A percentile compares a stretch with the other conserved stretches of the same genome.
Conservation (phyloP, 2,329 filamentous ascomycete genomes). For the Ilyonectria sp. region DNA sequence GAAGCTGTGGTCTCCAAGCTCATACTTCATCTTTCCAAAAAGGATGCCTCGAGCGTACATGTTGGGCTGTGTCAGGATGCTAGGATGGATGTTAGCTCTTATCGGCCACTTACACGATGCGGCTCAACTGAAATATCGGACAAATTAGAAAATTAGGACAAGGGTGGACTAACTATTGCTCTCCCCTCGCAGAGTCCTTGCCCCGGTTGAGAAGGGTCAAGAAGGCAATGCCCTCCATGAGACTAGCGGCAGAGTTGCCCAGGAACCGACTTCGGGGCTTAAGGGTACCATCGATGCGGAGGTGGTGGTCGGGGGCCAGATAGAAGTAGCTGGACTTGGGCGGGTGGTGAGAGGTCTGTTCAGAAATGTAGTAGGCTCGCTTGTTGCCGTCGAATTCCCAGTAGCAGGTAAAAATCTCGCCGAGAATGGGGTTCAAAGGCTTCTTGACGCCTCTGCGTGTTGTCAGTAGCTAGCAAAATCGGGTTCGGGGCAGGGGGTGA, state of each 20-base stretch:
- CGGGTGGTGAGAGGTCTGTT: constrained; percentile 98
- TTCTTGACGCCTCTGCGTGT: constrained; percentile 91
- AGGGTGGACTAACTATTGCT: constrained; percentile 82
- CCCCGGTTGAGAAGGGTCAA: constrained; percentile 86
- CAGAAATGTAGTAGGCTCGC: constrained; percentile 93
- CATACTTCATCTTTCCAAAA: constrained; percentile 99
- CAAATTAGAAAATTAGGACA: neutral
- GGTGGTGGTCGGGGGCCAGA: constrained; percentile 93
- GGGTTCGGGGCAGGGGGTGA: constrained; percentile 39
- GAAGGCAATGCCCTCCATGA: constrained; percentile 98
- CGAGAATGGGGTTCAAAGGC: constrained; percentile 94
- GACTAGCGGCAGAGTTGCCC: constrained; percentile 95
- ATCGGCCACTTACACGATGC: constrained; percentile 31
- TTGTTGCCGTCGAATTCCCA: constrained; percentile 93
- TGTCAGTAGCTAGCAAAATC: constrained; percentile 42
- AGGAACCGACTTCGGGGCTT: constrained; percentile 96
- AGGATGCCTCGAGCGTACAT: constrained; percentile 98
- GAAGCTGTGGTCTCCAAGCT: constrained; percentile 95
- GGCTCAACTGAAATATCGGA: neutral
- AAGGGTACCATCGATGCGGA: constrained; percentile 94
- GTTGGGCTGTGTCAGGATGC: constrained; percentile 95
- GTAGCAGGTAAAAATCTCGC: constrained; percentile 94
- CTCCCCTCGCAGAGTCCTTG: constrained; percentile 74
- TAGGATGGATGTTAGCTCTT: constrained; percentile 53
- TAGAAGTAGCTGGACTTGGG: constrained; percentile 99